phyloP scores from a whole-genome alignment of 305 asterid species.

The Nicotiana rustica region DNA sequence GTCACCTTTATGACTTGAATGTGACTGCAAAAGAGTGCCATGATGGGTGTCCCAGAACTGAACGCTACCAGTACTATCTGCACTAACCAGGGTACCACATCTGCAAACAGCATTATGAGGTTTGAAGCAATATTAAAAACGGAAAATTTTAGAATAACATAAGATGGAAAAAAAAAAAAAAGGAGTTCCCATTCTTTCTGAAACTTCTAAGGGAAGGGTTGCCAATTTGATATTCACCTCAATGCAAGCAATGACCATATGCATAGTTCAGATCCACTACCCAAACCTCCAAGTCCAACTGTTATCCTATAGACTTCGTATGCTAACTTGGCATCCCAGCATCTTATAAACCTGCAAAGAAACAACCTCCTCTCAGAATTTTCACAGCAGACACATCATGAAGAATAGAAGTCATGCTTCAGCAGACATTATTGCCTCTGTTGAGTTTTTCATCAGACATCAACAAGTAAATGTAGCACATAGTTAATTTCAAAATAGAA shows the following conservation, averaged over 20 bases:
- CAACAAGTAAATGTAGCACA: slow-evolving; percentile 1
- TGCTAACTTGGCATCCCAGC: slow-evolving; percentile 81
- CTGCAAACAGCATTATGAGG: slow-evolving; percentile 51
- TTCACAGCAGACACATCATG: slow-evolving; percentile 1
- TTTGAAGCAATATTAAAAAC: slow-evolving; percentile 18
- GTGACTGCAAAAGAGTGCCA: slow-evolving; percentile 90
- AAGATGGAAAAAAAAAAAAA: background rate
- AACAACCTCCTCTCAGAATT: slow-evolving; percentile 30
- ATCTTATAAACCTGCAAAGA: slow-evolving; percentile 76
- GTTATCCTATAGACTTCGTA: slow-evolving; percentile 87
- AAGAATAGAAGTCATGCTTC: background rate
- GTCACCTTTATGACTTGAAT: slow-evolving; percentile 91
- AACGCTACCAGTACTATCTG: slow-evolving; percentile 90
- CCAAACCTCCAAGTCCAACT: slow-evolving; percentile 81
- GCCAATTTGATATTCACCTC: slow-evolving; percentile 55
- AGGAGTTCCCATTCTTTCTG: background rate
- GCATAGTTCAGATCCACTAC: slow-evolving; percentile 79
- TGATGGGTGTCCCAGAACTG: slow-evolving; percentile 90
- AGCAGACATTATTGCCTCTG: background rate
- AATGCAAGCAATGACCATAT: slow-evolving; percentile 91
- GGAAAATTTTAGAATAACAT: background rate
- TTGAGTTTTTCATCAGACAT: slow-evolving; percentile 15
- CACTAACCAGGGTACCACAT: slow-evolving; percentile 92
- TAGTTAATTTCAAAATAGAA: slow-evolving; percentile 16
- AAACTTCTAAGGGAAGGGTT: slow-evolving; percentile 8